Evolutionary conservation across 1,139 yeast genomes (phyloP).

Genomic region (Yamadazyma dushanensis): DNA sequence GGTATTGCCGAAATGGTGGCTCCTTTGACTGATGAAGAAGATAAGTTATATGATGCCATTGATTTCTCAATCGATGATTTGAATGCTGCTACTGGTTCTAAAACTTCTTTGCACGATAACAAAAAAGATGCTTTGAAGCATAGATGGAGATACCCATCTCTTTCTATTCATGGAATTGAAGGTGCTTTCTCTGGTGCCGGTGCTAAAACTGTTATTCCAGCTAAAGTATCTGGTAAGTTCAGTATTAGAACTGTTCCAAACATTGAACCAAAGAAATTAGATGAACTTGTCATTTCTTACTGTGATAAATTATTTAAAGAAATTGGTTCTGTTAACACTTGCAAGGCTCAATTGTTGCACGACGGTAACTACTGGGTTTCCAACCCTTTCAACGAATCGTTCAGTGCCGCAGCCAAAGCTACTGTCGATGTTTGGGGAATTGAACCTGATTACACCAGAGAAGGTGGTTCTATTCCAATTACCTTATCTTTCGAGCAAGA

Average conservation of each 20-base stretch:
- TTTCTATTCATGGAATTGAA: slow-evolving; percentile 94
- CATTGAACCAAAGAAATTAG: slow-evolving; percentile 78
- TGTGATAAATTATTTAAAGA: slow-evolving; percentile 63
- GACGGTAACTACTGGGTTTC: slow-evolving; percentile 97
- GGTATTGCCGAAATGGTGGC: slow-evolving; percentile 95
- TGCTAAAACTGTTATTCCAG: slow-evolving; percentile 97
- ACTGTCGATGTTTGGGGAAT: slow-evolving; percentile 93
- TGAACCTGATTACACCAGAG: slow-evolving; percentile 96
- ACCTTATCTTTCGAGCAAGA: slow-evolving; percentile 88
- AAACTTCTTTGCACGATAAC: slow-evolving; percentile 73
- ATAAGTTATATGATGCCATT: slow-evolving; percentile 74
- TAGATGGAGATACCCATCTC: slow-evolving; percentile 98
- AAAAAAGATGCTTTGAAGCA: slow-evolving; percentile 90
- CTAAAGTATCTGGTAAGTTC: slow-evolving; percentile 90
- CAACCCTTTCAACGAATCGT: slow-evolving; percentile 89
- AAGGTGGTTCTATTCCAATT: slow-evolving; percentile 98
- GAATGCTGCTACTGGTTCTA: slow-evolving; percentile 84
- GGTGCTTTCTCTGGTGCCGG: slow-evolving; percentile 96
- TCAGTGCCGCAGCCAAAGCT: slow-evolving; percentile 92
- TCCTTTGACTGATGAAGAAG: slow-evolving; percentile 80
- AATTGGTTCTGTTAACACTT: slow-evolving; percentile 73
- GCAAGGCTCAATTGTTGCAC: slow-evolving; percentile 76
- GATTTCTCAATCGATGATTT: slow-evolving; percentile 84
- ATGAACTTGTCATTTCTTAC: slow-evolving; percentile 71
- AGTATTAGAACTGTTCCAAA: slow-evolving; percentile 96